Percentiles rank a stretch among this genome's conserved stretches.
phyloP scores from a whole-genome alignment of 768 basidiomycete genomes.

The Hydnum rufescens region DNA sequence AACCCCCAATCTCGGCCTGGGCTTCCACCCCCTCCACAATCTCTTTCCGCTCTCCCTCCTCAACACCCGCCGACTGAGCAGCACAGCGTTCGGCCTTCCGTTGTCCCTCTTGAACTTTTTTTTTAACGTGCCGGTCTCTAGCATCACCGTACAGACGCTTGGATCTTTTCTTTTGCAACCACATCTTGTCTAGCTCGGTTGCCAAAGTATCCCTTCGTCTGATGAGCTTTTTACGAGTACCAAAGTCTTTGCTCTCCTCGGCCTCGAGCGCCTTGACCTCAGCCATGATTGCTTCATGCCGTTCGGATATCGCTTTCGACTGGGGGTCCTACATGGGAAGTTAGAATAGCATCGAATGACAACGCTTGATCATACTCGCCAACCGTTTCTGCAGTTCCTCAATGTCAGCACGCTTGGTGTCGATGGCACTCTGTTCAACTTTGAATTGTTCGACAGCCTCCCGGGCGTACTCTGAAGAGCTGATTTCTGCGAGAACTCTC shows the following conservation, averaged over 20 bases:
- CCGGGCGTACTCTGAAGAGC: constrained; percentile 44
- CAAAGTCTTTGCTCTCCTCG: constrained; percentile 68
- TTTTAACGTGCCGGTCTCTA: constrained; percentile 63
- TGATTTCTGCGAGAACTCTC: constrained; percentile 81
- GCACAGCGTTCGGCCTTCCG: constrained; percentile 60
- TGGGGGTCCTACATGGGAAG: constrained; percentile 40
- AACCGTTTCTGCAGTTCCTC: constrained; percentile 67
- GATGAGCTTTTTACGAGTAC: constrained; percentile 60
- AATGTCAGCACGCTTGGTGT: constrained; percentile 48
- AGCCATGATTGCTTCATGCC: constrained; percentile 59
- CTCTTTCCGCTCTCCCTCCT: constrained; percentile 61
- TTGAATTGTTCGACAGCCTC: constrained; percentile 67
- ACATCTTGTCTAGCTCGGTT: constrained; percentile 47
- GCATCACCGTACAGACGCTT: constrained; percentile 53
- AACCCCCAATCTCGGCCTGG: constrained; percentile 79
- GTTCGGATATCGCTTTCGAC: constrained; percentile 55
- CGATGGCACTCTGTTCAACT: constrained; percentile 58
- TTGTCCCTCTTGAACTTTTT: constrained; percentile 72
- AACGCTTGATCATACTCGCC: background rate
- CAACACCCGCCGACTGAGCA: constrained; percentile 55
- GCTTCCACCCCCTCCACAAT: constrained; percentile 64
- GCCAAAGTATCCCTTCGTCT: constrained; percentile 68
- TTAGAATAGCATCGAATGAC: background rate
- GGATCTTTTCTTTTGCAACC: constrained; percentile 57
- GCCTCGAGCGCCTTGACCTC: constrained; percentile 77